Evolutionary conservation across 2,329 filamentous ascomycete genomes (phyloP).

Genomic region (Phialemoniopsis sp.): DNA sequence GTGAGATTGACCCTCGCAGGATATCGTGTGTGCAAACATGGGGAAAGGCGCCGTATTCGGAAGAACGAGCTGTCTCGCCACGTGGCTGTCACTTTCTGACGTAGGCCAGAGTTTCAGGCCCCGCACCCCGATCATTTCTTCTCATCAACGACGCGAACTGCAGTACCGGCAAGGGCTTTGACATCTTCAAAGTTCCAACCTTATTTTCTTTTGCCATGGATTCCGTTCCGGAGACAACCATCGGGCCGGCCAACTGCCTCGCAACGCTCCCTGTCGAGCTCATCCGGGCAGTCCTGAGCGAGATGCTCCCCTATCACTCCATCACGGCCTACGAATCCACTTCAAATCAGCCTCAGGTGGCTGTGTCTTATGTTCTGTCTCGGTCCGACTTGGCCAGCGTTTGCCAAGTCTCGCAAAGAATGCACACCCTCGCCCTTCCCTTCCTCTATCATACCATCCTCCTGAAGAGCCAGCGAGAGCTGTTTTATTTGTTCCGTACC

Average conservation of each 20-base stretch:
- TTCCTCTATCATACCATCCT: conserved; percentile 9
- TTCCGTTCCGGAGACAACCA: conserved; percentile 7
- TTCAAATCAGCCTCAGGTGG: conserved; percentile 8
- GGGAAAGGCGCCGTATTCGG: neutral
- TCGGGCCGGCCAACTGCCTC: conserved; percentile 7
- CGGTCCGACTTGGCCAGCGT: conserved; percentile 8
- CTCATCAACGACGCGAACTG: conserved; percentile 8
- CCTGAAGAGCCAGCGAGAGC: conserved; percentile 8
- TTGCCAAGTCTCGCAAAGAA: conserved; percentile 8
- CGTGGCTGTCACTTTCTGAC: conserved; percentile 1
- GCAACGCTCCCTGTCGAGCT: conserved; percentile 8
- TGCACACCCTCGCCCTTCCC: conserved; percentile 8
- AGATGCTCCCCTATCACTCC: conserved; percentile 8
- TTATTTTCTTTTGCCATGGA: conserved; percentile 8
- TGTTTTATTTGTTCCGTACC: conserved; percentile 8
- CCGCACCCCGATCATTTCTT: conserved; percentile 7
- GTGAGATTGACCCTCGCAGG: too few species aligned
- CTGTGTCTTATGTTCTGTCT: conserved; percentile 8
- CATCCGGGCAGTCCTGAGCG: conserved; percentile 8
- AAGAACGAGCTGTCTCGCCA: conserved; percentile 3
- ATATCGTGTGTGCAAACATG: too few species aligned
- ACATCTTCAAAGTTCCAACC: conserved; percentile 8
- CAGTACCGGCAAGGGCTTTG: conserved; percentile 8
- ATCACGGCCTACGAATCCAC: conserved; percentile 8
- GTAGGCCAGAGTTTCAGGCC: neutral